Percentiles rank a stretch among this genome's conserved stretches.
Conservation (phyloP, 2,329 filamentous ascomycete species). For the Trichophyton rubrum region DNA sequence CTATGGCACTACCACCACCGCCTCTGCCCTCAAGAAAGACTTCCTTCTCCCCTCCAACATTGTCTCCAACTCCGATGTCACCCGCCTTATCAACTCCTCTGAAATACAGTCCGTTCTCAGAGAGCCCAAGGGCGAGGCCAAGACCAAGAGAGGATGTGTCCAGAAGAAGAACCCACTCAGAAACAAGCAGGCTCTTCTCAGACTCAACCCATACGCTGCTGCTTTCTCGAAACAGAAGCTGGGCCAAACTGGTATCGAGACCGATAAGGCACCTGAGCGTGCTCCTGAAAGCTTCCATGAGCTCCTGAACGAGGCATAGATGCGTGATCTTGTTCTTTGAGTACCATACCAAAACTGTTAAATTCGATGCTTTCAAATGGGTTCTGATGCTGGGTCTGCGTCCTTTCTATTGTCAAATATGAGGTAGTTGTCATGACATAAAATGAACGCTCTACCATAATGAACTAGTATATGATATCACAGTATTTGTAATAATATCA, state of each 20-base stretch:
- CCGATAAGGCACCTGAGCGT: constrained; percentile 46
- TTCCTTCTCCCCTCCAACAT: constrained; percentile 90
- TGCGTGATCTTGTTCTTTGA: constrained; percentile 11
- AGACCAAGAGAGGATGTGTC: constrained; percentile 78
- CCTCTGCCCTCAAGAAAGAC: constrained; percentile 95
- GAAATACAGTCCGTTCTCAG: constrained; percentile 95
- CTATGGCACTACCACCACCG: constrained; percentile 85
- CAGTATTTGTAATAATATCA: not conserved
- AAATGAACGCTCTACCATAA: not conserved
- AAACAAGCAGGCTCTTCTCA: constrained; percentile 98
- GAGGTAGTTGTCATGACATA: constrained; percentile 3
- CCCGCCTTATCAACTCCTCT: constrained; percentile 97
- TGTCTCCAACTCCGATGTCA: constrained; percentile 87
- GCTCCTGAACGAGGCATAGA: constrained; percentile 42
- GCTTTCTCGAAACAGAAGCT: constrained; percentile 80
- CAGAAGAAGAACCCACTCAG: constrained; percentile 99
- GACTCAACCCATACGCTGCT: constrained; percentile 94
- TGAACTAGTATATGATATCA: not conserved
- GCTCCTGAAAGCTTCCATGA: constrained; percentile 42
- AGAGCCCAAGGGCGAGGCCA: constrained; percentile 76
- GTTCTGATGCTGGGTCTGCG: not conserved
- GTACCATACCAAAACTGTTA: constrained; percentile 1
- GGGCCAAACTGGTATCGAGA: constrained; percentile 54
- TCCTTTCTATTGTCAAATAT: not conserved
- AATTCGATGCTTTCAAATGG: constrained; percentile 1